phyloP scores from a whole-genome alignment of 495 filamentous ascomycete genomes.

The Aspergillus baeticus region DNA sequence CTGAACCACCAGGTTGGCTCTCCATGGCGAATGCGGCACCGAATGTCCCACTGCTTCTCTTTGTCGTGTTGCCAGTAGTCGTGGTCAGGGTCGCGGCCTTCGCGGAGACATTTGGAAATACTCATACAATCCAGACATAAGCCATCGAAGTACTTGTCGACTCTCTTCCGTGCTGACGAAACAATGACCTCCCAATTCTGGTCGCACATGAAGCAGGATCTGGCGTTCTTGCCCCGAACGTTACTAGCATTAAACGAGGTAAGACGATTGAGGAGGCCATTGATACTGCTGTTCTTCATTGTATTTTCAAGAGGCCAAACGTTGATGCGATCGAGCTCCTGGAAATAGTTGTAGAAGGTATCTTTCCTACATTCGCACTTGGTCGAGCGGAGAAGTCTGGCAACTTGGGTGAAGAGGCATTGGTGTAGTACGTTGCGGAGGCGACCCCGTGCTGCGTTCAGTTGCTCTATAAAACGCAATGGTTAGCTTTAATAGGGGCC shows the following conservation, averaged over 20 bases:
- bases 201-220: not conserved
- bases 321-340: not conserved
- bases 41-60: not conserved
- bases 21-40: constrained; percentile 3
- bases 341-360: not conserved
- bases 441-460: constrained; percentile 5
- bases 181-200: not conserved
- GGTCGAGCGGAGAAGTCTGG: not conserved
- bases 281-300: not conserved
- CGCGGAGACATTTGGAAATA: not conserved
- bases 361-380: not conserved
- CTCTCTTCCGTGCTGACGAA: not conserved
- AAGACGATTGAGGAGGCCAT: not conserved
- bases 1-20: constrained; percentile 6
- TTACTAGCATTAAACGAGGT: not conserved
- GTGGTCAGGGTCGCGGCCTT: not conserved
- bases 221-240: not conserved
- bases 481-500: not conserved
- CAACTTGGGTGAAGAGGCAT: not conserved
- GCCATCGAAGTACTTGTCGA: not conserved
- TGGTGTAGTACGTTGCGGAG: constrained; percentile 1
- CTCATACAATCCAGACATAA: constrained; percentile 9
- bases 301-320: constrained; percentile 4
- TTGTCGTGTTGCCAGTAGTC: not conserved
- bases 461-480: not conserved